Conservation (phyloP, 1,284 basidiomycete species). For the Ceratobasidium sp. region DNA sequence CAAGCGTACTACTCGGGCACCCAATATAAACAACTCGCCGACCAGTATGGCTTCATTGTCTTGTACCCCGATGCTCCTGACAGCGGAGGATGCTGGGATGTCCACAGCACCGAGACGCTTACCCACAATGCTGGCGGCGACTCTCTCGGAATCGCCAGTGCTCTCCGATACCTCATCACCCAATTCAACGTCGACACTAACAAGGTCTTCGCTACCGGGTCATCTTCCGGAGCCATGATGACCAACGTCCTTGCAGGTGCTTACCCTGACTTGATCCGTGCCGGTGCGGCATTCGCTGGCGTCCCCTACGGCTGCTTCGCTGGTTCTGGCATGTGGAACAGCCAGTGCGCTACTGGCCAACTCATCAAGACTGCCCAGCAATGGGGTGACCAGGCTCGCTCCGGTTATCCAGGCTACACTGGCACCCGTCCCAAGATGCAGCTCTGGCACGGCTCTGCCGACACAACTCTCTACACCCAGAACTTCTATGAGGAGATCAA, state of each 20-base stretch:
- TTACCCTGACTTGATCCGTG: slow-evolving; percentile 62
- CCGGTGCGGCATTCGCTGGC: slow-evolving; percentile 59
- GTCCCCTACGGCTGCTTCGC: slow-evolving; percentile 64
- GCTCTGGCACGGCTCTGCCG: slow-evolving; percentile 62
- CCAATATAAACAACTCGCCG: slow-evolving; percentile 57
- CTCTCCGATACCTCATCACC: slow-evolving; percentile 58
- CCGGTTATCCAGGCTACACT: slow-evolving; percentile 59
- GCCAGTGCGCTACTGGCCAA: slow-evolving; percentile 56
- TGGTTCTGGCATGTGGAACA: slow-evolving; percentile 59
- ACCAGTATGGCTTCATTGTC: slow-evolving; percentile 58
- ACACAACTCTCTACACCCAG: slow-evolving; percentile 58
- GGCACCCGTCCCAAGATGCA: slow-evolving; percentile 60
- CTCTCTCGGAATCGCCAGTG: slow-evolving; percentile 59
- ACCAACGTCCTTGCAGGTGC: slow-evolving; percentile 61
- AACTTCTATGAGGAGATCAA: slow-evolving; percentile 61
- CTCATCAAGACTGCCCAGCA: slow-evolving; percentile 56
- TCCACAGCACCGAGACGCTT: slow-evolving; percentile 58
- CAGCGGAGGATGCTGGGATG: slow-evolving; percentile 61
- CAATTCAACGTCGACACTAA: slow-evolving; percentile 57
- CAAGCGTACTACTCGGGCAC: slow-evolving; percentile 60
- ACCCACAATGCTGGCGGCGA: slow-evolving; percentile 62
- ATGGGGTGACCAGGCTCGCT: slow-evolving; percentile 58
- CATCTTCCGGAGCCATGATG: slow-evolving; percentile 67
- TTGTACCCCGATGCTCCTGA: slow-evolving; percentile 52
- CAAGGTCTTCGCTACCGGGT: slow-evolving; percentile 59